Percentiles rank a stretch among this genome's conserved stretches.
Conservation (phyloP, 2,329 filamentous ascomycete species). For the Neofusicoccum parvum region DNA sequence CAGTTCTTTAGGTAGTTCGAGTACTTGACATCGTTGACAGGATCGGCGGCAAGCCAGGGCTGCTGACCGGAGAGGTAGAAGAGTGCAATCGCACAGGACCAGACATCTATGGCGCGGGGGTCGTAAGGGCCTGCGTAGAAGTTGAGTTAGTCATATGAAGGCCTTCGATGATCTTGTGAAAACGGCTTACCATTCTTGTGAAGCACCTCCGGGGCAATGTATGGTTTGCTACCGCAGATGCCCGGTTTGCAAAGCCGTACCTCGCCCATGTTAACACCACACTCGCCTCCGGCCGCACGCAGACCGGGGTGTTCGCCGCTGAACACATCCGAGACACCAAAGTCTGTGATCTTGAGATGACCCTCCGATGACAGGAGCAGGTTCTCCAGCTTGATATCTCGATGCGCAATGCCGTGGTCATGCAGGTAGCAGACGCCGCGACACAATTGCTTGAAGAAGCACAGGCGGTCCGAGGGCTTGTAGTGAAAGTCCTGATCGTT, state of each 20-base stretch:
- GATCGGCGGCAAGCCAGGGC: conserved; percentile 72
- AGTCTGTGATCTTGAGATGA: conserved; percentile 88
- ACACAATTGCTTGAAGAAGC: conserved; percentile 86
- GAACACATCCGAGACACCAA: conserved; percentile 87
- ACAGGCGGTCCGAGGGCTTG: conserved; percentile 68
- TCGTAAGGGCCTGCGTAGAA: conserved; percentile 59
- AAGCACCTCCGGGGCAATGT: conserved; percentile 84
- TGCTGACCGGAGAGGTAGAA: conserved; percentile 79
- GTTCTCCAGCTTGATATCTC: conserved; percentile 90
- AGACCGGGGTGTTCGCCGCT: conserved; percentile 78
- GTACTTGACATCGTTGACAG: conserved; percentile 57
- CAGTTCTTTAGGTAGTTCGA: conserved; percentile 67
- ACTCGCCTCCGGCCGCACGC: conserved; percentile 71
- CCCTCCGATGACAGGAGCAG: conserved; percentile 76
- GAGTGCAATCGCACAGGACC: conserved; percentile 82
- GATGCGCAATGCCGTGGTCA: conserved; percentile 80
- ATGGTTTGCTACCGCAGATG: conserved; percentile 82
- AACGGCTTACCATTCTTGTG: conserved; percentile 54
- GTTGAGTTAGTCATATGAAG: conserved; percentile 24
- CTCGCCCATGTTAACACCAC: conserved; percentile 71
- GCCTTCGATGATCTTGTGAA: conserved; percentile 8
- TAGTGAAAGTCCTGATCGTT: conserved; percentile 43
- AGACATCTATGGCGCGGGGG: conserved; percentile 79
- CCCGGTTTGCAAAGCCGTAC: conserved; percentile 74
- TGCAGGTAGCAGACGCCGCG: conserved; percentile 83